A percentile compares a stretch with the other conserved stretches of the same genome.
Conservation (phyloP, 1,139 yeast species). For the Citeromyces hawaiiensis region DNA sequence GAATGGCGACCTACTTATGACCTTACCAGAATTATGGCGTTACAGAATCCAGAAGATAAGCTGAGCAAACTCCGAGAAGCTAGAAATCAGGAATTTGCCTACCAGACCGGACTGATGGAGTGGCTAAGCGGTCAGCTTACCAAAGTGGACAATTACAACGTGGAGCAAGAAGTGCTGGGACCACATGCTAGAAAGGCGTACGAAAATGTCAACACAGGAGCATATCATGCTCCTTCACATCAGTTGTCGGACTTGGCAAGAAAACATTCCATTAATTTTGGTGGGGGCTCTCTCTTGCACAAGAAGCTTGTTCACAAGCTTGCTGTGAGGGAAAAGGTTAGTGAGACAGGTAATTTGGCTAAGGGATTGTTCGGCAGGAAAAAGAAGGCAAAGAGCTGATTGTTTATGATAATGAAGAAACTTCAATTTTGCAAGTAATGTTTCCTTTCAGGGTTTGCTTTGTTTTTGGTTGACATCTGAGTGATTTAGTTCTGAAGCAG, state of each 20-base stretch:
- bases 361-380: background rate
- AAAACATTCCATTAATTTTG: background rate
- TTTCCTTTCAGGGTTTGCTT: too few species aligned
- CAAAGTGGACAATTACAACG: slow-evolving; percentile 1
- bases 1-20: slow-evolving; percentile 13
- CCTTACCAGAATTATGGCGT: slow-evolving; percentile 30
- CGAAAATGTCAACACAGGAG: slow-evolving; percentile 5
- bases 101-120: slow-evolving; percentile 31
- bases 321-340: background rate
- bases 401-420: background rate
- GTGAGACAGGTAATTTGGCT: background rate
- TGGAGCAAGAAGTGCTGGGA: slow-evolving; percentile 5
- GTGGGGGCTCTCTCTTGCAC: background rate
- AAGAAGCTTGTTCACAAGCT: background rate
- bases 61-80: slow-evolving; percentile 29
- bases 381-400: background rate
- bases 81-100: slow-evolving; percentile 22
- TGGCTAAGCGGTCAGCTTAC: slow-evolving; percentile 22
- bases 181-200: slow-evolving; percentile 6
- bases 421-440: too few species aligned
- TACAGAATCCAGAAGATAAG: slow-evolving; percentile 29
- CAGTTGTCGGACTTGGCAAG: slow-evolving; percentile 1
- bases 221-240: slow-evolving; percentile 3
- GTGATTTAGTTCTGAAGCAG: too few species aligned
- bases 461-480: too few species aligned